Percentiles rank a stretch among this genome's conserved stretches.
These are phyloP conservation scores for Hyphodiscus hymeniophilus DNA, from an alignment of 495 filamentous ascomycete species.

Conservation along the genomic window DNA sequence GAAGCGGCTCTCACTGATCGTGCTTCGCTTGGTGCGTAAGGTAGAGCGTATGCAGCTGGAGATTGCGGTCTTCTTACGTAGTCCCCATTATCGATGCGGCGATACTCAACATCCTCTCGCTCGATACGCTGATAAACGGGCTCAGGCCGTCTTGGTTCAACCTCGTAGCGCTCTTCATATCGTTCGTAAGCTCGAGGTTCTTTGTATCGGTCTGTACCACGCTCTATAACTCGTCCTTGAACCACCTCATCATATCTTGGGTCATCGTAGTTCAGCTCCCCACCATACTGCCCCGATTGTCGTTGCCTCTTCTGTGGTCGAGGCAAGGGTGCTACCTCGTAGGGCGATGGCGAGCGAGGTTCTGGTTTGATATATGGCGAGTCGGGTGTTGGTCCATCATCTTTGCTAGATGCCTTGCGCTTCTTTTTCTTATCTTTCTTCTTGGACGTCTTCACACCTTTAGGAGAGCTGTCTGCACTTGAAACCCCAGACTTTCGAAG, in stretches of 20 bases:
- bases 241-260: slow-evolving; percentile 10
- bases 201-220: slow-evolving; percentile 2
- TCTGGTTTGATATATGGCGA: slow-evolving; percentile 76
- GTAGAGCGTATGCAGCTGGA: slow-evolving; percentile 37
- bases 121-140: slow-evolving; percentile 26
- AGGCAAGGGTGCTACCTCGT: slow-evolving; percentile 43
- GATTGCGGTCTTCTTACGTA: slow-evolving; percentile 43
- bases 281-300: slow-evolving; percentile 37
- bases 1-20: slow-evolving; percentile 50
- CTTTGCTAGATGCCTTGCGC: slow-evolving; percentile 34
- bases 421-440: slow-evolving; percentile 33
- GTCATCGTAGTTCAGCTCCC: slow-evolving; percentile 35
- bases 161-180: slow-evolving; percentile 15
- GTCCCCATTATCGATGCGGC: slow-evolving; percentile 27
- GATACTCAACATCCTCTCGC: slow-evolving; percentile 30
- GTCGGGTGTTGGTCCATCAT: slow-evolving; percentile 28
- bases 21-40: slow-evolving; percentile 33
- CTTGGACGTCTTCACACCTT: slow-evolving; percentile 25
- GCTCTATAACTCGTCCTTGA: slow-evolving; percentile 5
- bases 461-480: slow-evolving; percentile 43
- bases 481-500: slow-evolving; percentile 33
- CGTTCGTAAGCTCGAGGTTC: slow-evolving; percentile 5
- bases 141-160: slow-evolving; percentile 9
- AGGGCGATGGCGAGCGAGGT: slow-evolving; percentile 73
- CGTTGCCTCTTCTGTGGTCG: slow-evolving; percentile 44